Evolutionary conservation across 2,329 filamentous ascomycete genomes (phyloP), one percentile per base, ranked within the genome.

Genomic region (Periconia digitata): DNA sequence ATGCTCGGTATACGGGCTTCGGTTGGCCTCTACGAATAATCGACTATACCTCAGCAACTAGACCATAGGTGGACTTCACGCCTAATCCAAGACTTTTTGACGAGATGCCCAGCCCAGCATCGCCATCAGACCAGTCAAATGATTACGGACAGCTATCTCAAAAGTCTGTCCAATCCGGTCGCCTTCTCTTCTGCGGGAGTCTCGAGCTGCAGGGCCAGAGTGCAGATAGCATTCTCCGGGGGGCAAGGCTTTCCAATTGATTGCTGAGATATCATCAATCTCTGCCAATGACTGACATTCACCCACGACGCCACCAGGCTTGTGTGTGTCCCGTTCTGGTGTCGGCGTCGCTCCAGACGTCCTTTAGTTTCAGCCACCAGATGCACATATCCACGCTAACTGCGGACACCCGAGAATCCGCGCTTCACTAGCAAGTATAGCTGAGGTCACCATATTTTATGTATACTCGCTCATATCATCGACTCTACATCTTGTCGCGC

Each of bases 281-380:
- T 15, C 27, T 32, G 4, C 27, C 27, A 32, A 32, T 32, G 10
- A 15, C 20, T 29, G 40, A 22, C n/a, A 10, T 22, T 24, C 17
- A 8, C 21, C 6, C 47, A 51, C 46, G 47, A 48, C 47, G 18
- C 13, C 49, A 57, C 50, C 51, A 50, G 49, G 51, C 38, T 54
- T 37, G 51, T 39, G 17, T 43, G 43, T 46, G 22, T 17, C 42
- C 38, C 27, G 40, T 36, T 50, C 36, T 45, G 29, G 50, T 23
- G 22, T 34, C 29, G 17, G 39, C 27, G 41, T 53, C 43, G 53
- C 46, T 51, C 46, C 21, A 44, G 42, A 46, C 29, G 29, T 39
- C 36, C 41, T 41, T 38, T 50, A 40, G 51, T 47, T 53, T 52
- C 56, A 64, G 63, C 64, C 62, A 62, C 64, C 50, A 54, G 49